Conservation (phyloP, 2,329 filamentous ascomycete genomes). For the Zalaria sp. region DNA sequence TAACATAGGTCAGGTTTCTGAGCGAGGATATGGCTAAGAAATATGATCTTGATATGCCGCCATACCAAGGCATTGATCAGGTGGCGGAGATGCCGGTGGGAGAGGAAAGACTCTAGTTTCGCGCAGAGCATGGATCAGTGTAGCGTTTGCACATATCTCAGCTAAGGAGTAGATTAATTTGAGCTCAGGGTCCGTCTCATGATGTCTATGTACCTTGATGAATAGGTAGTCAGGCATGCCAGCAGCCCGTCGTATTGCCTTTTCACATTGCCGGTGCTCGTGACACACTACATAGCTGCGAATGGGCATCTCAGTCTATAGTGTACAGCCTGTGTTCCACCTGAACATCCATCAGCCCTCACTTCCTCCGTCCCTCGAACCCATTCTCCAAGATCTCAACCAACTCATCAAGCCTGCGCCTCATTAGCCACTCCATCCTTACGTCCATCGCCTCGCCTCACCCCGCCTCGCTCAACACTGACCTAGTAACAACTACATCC, state of each 20-base stretch:
- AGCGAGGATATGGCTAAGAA: slow-evolving; percentile 64
- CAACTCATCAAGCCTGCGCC: slow-evolving; percentile 15
- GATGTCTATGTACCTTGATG: no score
- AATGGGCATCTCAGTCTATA: no score
- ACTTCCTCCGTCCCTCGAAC: slow-evolving; percentile 3
- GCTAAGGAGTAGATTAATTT: no score
- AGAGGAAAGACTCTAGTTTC: slow-evolving; percentile 22
- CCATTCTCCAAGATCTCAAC: slow-evolving; percentile 14
- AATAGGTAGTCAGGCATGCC: no score
- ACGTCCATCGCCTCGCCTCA: no score
- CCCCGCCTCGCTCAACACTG: not conserved
- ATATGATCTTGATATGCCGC: slow-evolving; percentile 70
- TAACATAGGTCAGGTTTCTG: slow-evolving; percentile 50
- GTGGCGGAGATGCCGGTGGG: slow-evolving; percentile 55
- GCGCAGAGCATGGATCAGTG: no score
- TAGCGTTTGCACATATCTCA: no score
- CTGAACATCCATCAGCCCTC: not conserved
- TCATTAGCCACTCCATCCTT: not conserved
- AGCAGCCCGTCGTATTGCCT: no score
- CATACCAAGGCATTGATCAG: slow-evolving; percentile 79
- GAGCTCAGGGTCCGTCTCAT: no score
- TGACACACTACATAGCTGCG: no score
- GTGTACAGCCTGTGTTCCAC: no score
- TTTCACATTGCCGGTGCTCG: no score
- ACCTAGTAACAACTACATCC: slow-evolving; percentile 16